A percentile compares a stretch with the other conserved stretches of the same genome.
phyloP scores from a whole-genome alignment of 1,139 yeast genomes.

The Pichia sp. region DNA sequence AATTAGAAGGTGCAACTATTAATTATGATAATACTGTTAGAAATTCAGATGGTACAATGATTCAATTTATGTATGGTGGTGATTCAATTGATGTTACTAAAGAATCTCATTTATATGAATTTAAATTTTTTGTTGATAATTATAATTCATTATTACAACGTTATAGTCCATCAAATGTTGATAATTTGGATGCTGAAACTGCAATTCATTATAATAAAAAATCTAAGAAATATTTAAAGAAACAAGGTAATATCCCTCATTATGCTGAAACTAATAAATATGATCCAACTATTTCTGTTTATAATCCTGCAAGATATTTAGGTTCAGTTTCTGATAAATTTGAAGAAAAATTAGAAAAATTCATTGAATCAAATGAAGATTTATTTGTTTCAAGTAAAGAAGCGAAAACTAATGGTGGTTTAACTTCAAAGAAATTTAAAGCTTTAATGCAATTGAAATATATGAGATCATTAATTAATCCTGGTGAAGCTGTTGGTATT shows the following conservation, averaged over 20 bases:
- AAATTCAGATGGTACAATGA: conserved; percentile 89
- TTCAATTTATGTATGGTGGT: conserved; percentile 97
- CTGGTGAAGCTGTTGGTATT: conserved; percentile 98
- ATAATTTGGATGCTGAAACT: conserved; percentile 71
- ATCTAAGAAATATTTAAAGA: conserved; percentile 66
- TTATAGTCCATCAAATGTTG: conserved; percentile 80
- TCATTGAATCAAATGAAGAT: conserved; percentile 48
- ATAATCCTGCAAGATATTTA: conserved; percentile 80
- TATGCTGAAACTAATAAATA: conserved; percentile 57
- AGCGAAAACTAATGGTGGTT: conserved; percentile 41
- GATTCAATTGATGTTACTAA: conserved; percentile 92
- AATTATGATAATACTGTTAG: conserved; percentile 93
- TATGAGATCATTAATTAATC: conserved; percentile 90
- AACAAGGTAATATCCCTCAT: conserved; percentile 58
- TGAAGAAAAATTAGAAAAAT: conserved; percentile 71
- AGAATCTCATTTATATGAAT: conserved; percentile 91
- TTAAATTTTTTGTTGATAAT: conserved; percentile 88
- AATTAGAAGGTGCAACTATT: conserved; percentile 93
- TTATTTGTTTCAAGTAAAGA: conserved; percentile 50
- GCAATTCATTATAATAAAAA: conserved; percentile 81
- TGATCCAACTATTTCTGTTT: conserved; percentile 84
- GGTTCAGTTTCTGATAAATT: conserved; percentile 93
- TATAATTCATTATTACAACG: conserved; percentile 80
- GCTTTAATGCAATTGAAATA: conserved; percentile 97
- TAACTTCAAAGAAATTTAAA: conserved; percentile 83